Evolutionary conservation across 192 early-diverging fungal species (phyloP), one percentile per base, ranked within the genome.

Genomic region (Coemansia interrupta): DNA sequence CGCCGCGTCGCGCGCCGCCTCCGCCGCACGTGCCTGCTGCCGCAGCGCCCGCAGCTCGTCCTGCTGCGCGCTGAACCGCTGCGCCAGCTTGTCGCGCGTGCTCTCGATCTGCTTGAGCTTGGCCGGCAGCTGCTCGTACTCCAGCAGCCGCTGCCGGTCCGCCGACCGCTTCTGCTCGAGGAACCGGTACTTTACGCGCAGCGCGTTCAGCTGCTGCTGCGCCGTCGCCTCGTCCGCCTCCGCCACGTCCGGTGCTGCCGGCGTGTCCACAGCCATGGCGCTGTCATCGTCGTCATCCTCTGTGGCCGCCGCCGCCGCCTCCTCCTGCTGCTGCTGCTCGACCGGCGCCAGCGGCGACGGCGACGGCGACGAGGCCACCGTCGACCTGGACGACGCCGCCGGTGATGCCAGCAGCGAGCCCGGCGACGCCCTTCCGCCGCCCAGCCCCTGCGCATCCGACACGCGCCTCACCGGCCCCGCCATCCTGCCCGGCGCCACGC

Each of bases 111-210:
- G 84, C 51, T 91, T 87, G 4, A 90, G 84, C 54, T 93, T 90
- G 14, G 82, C 82, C 12, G 80, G 88, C 23, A 86, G 64, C 42
- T 78, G 79, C 43, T 93, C 92, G 20, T 89, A 72, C 19, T 93
- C 87, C 38, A 84, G 71, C 39, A 92, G 72, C 20, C 70, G 70
- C 62, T 90, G 89, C 19, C 87, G 75, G 65, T 95, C 93, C 56
- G 94, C 89, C 8, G 81, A 81, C 11, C 92, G 88, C 73, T 92
- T 92, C 46, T 75, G 73, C 72, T 96, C 91, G 14, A 94, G 71
- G 38, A 88, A 83, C 53, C 80, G 79, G 23, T 92, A 72, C 64
- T 91, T 90, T 45, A 90, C 70, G 12, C 86, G 83, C 28, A 94
- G 69, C 49, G 93, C 92, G 55, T 93, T 92, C 55, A 85, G 81